phyloP scores from a whole-genome alignment of 176 grass and related monocot genomes.

The Raddia distichophylla region DNA sequence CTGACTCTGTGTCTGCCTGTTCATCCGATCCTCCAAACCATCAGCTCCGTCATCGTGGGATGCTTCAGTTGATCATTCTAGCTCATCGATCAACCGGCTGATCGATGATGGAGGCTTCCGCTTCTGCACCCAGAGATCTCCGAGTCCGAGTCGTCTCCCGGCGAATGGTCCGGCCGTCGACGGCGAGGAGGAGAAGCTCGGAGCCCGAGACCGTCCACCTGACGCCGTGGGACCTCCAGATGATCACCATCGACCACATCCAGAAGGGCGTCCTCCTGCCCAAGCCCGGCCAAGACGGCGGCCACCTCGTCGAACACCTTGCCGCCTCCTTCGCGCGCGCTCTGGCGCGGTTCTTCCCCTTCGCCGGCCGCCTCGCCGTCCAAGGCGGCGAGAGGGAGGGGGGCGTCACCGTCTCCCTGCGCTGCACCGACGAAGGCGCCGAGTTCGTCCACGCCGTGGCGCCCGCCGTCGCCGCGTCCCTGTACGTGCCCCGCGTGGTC shows the following conservation, averaged over 20 bases:
- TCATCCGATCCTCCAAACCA: no score
- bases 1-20: no score
- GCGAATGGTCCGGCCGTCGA: background rate
- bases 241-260: constrained; percentile 13
- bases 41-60: no score
- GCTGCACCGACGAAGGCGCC: constrained; percentile 31
- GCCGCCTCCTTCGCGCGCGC: constrained; percentile 16
- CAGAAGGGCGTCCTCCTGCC: constrained; percentile 14
- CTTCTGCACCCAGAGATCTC: no score
- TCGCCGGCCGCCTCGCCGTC: constrained; percentile 23
- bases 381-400: background rate
- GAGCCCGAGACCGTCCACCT: background rate
- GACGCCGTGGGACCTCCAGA: constrained; percentile 1
- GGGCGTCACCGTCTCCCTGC: background rate
- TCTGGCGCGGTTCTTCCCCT: constrained; percentile 44
- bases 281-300: background rate
- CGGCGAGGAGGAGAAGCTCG: no score
- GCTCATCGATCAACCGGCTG: no score
- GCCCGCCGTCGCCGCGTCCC: background rate
- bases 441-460: constrained; percentile 51
- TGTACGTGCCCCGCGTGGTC: background rate
- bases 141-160: background rate
- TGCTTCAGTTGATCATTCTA: no score
- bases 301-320: background rate
- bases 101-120: no score